phyloP scores from a whole-genome alignment of 352 stramenopile species.

The Phytophthora pseudosyringae region DNA sequence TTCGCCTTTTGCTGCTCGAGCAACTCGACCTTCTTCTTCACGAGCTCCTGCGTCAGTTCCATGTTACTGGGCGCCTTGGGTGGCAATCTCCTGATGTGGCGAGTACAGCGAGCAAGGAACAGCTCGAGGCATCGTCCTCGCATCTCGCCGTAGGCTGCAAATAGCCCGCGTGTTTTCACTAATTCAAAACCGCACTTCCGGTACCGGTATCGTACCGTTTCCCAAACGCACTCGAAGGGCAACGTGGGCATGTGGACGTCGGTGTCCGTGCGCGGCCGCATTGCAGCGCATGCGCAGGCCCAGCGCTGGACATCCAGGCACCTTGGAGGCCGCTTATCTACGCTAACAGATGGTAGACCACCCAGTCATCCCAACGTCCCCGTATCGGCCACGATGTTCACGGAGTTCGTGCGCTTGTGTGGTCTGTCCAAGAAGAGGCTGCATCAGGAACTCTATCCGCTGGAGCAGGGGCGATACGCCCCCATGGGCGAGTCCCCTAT shows the following conservation, averaged over 20 bases:
- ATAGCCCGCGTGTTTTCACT: background rate
- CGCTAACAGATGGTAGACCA: background rate
- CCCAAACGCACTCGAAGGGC: too few relatives aligned
- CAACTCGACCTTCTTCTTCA: constrained; percentile 82
- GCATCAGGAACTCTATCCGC: constrained; percentile 45
- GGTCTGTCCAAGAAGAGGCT: constrained; percentile 51
- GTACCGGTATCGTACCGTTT: too few relatives aligned
- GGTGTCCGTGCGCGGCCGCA: too few relatives aligned
- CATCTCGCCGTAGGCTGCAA: constrained; percentile 7
- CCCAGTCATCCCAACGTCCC: background rate
- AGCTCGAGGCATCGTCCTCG: constrained; percentile 13
- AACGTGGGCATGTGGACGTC: too few relatives aligned
- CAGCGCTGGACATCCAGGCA: constrained; percentile 3
- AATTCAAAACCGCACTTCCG: too few relatives aligned
- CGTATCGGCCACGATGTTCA: constrained; percentile 45
- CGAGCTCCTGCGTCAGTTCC: constrained; percentile 63
- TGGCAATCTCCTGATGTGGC: background rate
- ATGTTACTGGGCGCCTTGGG: constrained; percentile 9
- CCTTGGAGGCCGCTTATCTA: constrained; percentile 5
- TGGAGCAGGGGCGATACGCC: constrained; percentile 23
- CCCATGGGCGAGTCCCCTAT: constrained; percentile 51
- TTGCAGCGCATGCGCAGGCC: background rate
- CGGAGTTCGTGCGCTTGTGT: constrained; percentile 42
- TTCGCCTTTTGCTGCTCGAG: constrained; percentile 74
- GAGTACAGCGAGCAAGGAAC: background rate